phyloP scores from a whole-genome alignment of 108 stramenopile species.

The Nitzschia putrida region DNA sequence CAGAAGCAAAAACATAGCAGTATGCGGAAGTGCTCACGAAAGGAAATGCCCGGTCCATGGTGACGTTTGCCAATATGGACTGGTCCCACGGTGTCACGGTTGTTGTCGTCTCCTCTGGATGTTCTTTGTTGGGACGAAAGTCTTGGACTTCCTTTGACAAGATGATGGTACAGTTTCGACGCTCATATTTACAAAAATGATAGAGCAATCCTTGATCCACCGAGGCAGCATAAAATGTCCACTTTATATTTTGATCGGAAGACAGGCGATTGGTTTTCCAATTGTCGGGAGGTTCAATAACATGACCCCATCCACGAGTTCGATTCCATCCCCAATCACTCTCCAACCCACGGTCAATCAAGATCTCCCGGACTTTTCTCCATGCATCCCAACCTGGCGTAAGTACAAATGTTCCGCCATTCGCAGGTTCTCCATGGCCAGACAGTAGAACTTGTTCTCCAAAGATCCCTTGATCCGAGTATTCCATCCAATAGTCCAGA shows the following conservation, averaged over 20 bases:
- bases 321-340: constrained; percentile 24
- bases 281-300: constrained; percentile 10
- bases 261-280: constrained; percentile 4
- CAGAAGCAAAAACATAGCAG: not conserved
- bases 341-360: constrained; percentile 14
- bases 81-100: not conserved
- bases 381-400: constrained; percentile 19
- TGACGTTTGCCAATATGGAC: not conserved
- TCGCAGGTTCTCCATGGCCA: constrained; percentile 32
- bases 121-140: not conserved
- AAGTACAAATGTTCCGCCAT: constrained; percentile 47
- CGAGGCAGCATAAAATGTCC: constrained; percentile 42
- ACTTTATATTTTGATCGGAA: constrained; percentile 21
- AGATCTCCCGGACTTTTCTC: constrained; percentile 17
- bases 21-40: not conserved
- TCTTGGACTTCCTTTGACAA: not conserved
- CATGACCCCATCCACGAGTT: constrained; percentile 36
- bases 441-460: constrained; percentile 27
- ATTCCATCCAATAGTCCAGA: constrained; percentile 54
- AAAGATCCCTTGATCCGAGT: no score
- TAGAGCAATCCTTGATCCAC: constrained; percentile 55
- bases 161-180: constrained; percentile 30
- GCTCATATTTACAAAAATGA: constrained; percentile 45
- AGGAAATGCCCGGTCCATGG: not conserved
- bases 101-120: not conserved